Evolutionary conservation across 495 filamentous ascomycete genomes (phyloP).

Genomic region (Penicillium mononematosum): DNA sequence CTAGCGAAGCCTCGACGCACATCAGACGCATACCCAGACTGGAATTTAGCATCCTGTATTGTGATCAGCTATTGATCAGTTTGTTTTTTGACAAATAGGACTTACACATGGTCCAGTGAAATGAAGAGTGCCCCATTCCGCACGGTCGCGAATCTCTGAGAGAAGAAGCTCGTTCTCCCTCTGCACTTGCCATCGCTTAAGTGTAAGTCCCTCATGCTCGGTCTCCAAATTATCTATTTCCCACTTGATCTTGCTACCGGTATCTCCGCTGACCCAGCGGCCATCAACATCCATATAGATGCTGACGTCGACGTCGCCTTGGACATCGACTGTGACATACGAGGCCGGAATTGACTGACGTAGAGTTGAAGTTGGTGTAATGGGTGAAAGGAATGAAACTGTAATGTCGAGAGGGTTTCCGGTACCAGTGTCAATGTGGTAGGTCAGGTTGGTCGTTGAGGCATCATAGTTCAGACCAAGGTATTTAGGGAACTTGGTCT

Average conservation of each 20-base stretch:
- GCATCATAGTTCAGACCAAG: constrained; percentile 83
- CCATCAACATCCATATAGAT: constrained; percentile 89
- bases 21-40: constrained; percentile 66
- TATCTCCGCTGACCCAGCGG: constrained; percentile 80
- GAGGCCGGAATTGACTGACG: constrained; percentile 88
- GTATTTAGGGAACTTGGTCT: constrained; percentile 69
- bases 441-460: constrained; percentile 89
- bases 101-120: constrained; percentile 67
- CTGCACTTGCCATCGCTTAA: constrained; percentile 65
- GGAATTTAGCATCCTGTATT: constrained; percentile 55
- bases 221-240: constrained; percentile 45
- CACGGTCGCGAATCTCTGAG: constrained; percentile 71
- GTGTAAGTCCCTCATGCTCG: constrained; percentile 24
- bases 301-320: constrained; percentile 69
- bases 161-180: constrained; percentile 64
- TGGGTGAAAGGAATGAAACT: constrained; percentile 87
- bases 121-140: constrained; percentile 88
- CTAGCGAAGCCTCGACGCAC: constrained; percentile 73
- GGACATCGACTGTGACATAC: constrained; percentile 74
- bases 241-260: constrained; percentile 69
- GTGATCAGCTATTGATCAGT: constrained; percentile 19
- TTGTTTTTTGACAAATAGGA: constrained; percentile 1
- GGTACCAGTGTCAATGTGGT: constrained; percentile 55
- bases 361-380: constrained; percentile 88
- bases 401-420: constrained; percentile 55